Conservation (phyloP, 2,329 filamentous ascomycete species). For the Xylaria sp. region DNA sequence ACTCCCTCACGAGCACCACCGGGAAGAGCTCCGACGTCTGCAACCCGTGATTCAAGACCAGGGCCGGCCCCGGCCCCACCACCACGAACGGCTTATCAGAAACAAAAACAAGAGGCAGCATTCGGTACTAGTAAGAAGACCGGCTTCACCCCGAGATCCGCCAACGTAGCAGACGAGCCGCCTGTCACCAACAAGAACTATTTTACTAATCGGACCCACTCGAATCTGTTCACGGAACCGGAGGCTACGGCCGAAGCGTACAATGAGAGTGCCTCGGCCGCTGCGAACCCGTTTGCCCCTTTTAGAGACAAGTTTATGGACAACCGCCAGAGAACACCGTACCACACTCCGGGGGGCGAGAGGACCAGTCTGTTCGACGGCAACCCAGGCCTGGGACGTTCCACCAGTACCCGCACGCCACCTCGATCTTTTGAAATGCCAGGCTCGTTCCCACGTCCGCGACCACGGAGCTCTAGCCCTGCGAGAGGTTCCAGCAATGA, state of each 20-base stretch:
- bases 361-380: conserved; percentile 68
- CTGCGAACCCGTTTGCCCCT: conserved; percentile 61
- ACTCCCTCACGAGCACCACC: conserved; percentile 44
- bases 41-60: conserved; percentile 43
- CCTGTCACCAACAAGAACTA: conserved; percentile 64
- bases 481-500: conserved; percentile 47
- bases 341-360: conserved; percentile 66
- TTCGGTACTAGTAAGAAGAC: conserved; percentile 62
- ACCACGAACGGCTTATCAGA: conserved; percentile 63
- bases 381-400: conserved; percentile 55
- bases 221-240: conserved; percentile 48
- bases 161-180: conserved; percentile 63
- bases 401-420: conserved; percentile 58
- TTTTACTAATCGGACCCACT: conserved; percentile 53
- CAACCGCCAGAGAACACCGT: conserved; percentile 67
- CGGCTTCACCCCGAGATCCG: conserved; percentile 63
- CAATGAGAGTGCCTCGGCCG: conserved; percentile 37
- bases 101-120: conserved; percentile 64
- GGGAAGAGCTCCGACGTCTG: conserved; percentile 46
- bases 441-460: conserved; percentile 43
- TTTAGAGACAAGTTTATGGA: conserved; percentile 60
- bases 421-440: conserved; percentile 45
- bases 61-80: conserved; percentile 55
- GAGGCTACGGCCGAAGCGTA: conserved; percentile 38
- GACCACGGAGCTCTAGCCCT: conserved; percentile 47